Conservation (phyloP, 108 stramenopile species). For the Conticribra guillardii region DNA sequence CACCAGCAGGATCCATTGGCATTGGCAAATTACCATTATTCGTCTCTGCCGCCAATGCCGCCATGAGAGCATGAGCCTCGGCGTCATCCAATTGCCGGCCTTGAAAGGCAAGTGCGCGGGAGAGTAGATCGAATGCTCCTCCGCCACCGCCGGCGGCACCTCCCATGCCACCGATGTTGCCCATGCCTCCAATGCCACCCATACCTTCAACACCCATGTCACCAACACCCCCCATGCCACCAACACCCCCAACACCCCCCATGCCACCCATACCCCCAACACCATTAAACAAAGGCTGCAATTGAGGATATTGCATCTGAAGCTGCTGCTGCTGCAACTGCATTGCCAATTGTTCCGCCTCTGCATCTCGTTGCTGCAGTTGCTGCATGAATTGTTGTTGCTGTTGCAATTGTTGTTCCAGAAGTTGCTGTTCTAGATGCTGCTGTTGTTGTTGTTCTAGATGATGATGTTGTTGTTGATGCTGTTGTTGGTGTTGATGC, state of each 20-base stretch:
- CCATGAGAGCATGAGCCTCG: not conserved
- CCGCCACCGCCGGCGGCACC: not conserved
- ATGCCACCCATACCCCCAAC: too few relatives aligned
- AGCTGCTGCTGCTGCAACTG: not conserved
- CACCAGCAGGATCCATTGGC: not conserved
- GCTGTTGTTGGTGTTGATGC: too few relatives aligned
- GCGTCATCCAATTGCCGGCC: constrained; percentile 12
- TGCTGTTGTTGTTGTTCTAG: too few relatives aligned
- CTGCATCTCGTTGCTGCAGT: constrained; percentile 15
- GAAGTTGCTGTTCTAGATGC: too few relatives aligned
- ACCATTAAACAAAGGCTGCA: too few relatives aligned
- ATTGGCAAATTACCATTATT: not conserved
- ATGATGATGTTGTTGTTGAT: too few relatives aligned
- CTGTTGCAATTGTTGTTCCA: too few relatives aligned
- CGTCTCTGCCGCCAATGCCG: not conserved
- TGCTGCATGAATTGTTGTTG: constrained; percentile 23
- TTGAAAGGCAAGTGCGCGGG: constrained; percentile 9
- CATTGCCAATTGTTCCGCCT: not conserved
- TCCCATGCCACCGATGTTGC: too few relatives aligned
- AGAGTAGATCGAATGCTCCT: not conserved
- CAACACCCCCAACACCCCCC: too few relatives aligned
- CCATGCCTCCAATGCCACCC: too few relatives aligned
- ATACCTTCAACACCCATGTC: too few relatives aligned
- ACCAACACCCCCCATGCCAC: too few relatives aligned
- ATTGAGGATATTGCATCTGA: not conserved